Percentiles rank a stretch among this genome's conserved stretches.
These are phyloP conservation scores for Pseudogymnoascus sp. DNA, from an alignment of 2,329 filamentous ascomycete species.

Conservation along the genomic window DNA sequence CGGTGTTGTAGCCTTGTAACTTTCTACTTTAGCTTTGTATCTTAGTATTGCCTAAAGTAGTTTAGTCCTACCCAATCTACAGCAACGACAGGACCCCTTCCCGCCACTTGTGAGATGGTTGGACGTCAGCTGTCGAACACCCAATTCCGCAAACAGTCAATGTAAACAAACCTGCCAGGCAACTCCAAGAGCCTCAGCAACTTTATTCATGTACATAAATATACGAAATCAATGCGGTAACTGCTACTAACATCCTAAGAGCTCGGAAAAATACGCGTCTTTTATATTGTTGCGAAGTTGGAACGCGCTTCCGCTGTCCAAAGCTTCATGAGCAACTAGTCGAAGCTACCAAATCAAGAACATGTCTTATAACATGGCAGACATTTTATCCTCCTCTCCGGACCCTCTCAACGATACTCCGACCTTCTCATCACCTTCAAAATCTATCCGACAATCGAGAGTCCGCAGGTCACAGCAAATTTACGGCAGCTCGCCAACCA, in stretches of 20 bases:
- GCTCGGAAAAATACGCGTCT: not conserved
- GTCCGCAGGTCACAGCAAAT: constrained; percentile 20
- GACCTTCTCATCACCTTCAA: constrained; percentile 22
- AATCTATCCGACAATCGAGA: constrained; percentile 20
- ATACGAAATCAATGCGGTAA: not conserved
- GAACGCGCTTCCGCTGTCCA: not conserved
- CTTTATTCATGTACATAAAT: not conserved
- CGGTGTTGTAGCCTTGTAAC: not conserved
- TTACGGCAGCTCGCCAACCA: constrained; percentile 26
- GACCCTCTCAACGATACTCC: constrained; percentile 28
- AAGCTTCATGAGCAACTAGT: not conserved
- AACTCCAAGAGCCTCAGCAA: constrained; percentile 3
- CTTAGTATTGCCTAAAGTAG: not conserved
- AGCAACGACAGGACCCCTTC: not conserved
- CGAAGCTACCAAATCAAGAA: not conserved
- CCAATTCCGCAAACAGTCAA: not conserved
- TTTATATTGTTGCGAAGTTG: not conserved
- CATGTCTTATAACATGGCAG: constrained; percentile 18
- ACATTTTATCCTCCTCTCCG: constrained; percentile 25
- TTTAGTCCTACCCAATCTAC: not conserved
- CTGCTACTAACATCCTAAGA: not conserved
- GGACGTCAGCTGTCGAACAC: not conserved
- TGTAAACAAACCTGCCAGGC: not conserved
- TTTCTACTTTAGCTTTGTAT: not conserved
- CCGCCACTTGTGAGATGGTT: not conserved